Conservation (phyloP, 2,329 filamentous ascomycete genomes). For the Ophiostoma australiae region DNA sequence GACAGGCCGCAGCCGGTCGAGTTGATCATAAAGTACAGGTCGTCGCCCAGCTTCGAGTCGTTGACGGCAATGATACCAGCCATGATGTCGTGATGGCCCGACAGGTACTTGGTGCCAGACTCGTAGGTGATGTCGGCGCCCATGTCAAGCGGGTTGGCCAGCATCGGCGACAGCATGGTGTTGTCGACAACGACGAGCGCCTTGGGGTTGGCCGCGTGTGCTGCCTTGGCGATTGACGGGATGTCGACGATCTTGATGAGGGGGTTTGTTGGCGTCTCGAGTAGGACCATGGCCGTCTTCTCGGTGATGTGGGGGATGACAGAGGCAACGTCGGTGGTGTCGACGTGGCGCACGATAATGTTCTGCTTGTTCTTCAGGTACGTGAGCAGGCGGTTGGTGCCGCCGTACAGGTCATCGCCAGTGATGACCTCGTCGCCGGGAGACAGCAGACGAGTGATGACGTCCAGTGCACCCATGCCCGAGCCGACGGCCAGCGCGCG, state of each 20-base stretch:
- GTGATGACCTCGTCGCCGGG: conserved; percentile 97
- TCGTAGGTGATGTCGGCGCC: conserved; percentile 97
- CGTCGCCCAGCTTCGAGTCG: conserved; percentile 72
- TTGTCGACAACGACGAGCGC: conserved; percentile 93
- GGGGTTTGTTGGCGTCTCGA: conserved; percentile 96
- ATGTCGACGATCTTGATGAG: conserved; percentile 98
- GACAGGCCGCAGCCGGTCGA: conserved; percentile 89
- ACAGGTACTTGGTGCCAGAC: conserved; percentile 95
- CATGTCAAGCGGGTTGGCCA: conserved; percentile 87
- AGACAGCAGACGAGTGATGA: conserved; percentile 83
- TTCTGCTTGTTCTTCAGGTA: conserved; percentile 85
- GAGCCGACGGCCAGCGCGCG: conserved; percentile 90
- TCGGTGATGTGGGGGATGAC: conserved; percentile 64
- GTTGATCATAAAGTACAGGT: conserved; percentile 96
- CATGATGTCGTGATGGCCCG: conserved; percentile 98
- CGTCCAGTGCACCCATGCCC: conserved; percentile 94
- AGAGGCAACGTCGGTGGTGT: conserved; percentile 73
- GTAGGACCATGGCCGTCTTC: conserved; percentile 90
- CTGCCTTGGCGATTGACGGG: conserved; percentile 66
- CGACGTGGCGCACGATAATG: conserved; percentile 92
- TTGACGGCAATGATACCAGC: conserved; percentile 94
- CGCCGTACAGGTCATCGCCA: conserved; percentile 93
- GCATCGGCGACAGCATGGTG: conserved; percentile 95
- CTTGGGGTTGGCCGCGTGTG: conserved; percentile 71
- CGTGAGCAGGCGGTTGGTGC: conserved; percentile 87